These are phyloP conservation scores for Leishmania guyanensis DNA, from an alignment of 208 protist species.

Conservation along the genomic window DNA sequence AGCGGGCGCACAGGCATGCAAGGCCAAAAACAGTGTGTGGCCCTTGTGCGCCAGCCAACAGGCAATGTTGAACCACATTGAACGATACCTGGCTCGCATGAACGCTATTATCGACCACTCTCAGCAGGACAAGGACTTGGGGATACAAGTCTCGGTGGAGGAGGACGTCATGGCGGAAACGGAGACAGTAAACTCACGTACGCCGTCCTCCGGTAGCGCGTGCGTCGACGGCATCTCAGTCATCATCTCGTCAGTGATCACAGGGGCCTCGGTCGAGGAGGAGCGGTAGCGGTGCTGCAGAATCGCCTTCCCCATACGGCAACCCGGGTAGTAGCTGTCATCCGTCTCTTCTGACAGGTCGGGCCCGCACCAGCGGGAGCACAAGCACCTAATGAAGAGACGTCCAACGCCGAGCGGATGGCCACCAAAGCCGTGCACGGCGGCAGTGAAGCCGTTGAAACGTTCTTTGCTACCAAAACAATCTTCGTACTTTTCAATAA, in stretches of 20 bases:
- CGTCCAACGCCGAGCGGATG: conserved; percentile 45
- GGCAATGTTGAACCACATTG: not conserved
- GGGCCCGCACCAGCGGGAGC: conserved; percentile 23
- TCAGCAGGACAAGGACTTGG: too few relatives aligned
- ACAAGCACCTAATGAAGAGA: conserved; percentile 31
- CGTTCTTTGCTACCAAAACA: conserved; percentile 72
- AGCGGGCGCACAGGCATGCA: not conserved
- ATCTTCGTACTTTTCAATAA: conserved; percentile 53
- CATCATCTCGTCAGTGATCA: conserved; percentile 23
- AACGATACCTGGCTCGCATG: not conserved
- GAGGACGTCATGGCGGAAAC: not conserved
- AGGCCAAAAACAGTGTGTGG: not conserved
- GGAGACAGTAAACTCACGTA: conserved; percentile 22
- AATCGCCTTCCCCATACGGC: conserved; percentile 22
- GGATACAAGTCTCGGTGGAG: not conserved
- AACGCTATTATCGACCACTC: not conserved
- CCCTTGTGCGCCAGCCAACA: not conserved
- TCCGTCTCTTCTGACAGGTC: conserved; percentile 20
- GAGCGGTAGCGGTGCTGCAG: conserved; percentile 16
- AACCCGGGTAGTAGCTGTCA: conserved; percentile 21
- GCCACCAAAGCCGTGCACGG: conserved; percentile 71
- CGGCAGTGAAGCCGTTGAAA: conserved; percentile 63
- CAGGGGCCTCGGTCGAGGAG: conserved; percentile 12
- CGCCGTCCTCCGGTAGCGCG: not conserved
- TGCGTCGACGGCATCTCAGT: not conserved